Percentiles rank a stretch among this genome's conserved stretches.
Evolutionary conservation across 2,329 filamentous ascomycete genomes (phyloP).

Genomic region (Diplodia seriata): DNA sequence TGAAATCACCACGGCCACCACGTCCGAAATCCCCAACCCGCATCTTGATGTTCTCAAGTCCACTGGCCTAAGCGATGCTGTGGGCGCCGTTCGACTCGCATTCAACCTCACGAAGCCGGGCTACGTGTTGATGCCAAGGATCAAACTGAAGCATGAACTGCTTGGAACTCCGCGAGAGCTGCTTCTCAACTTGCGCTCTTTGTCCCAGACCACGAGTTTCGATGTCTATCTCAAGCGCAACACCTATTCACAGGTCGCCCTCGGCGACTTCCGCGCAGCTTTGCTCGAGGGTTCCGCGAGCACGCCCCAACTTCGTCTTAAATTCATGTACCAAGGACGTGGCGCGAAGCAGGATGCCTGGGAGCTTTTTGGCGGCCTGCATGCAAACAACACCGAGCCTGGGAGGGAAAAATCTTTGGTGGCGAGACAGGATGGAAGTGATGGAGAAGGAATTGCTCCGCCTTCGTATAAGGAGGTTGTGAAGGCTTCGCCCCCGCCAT

Average conservation of each 20-base stretch:
- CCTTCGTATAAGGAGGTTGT: constrained; percentile 8
- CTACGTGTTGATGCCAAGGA: constrained; percentile 23
- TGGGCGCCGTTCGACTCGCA: not conserved
- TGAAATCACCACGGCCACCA: not conserved
- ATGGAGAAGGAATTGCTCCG: constrained; percentile 6
- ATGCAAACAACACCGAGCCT: not conserved
- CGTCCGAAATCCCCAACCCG: constrained; percentile 2
- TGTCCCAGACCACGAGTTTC: not conserved
- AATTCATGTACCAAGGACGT: constrained; percentile 13
- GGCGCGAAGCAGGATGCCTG: constrained; percentile 20
- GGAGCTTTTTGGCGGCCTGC: constrained; percentile 5
- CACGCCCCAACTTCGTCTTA: constrained; percentile 2
- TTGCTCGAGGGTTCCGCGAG: not conserved
- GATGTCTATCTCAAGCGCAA: constrained; percentile 22
- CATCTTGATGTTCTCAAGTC: not conserved
- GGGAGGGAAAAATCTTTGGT: not conserved
- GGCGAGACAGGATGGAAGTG: not conserved
- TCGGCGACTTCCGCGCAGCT: not conserved
- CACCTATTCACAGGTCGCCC: constrained; percentile 17
- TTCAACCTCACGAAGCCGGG: not conserved
- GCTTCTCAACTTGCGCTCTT: not conserved
- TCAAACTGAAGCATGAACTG: constrained; percentile 12
- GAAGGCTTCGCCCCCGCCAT: not conserved
- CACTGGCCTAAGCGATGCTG: not conserved
- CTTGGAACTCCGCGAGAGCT: constrained; percentile 8